Percentiles rank a stretch among this genome's conserved stretches.
These are phyloP conservation scores for Candida ipomoeae DNA, from an alignment of 805 yeast species.

Conservation along the genomic window DNA sequence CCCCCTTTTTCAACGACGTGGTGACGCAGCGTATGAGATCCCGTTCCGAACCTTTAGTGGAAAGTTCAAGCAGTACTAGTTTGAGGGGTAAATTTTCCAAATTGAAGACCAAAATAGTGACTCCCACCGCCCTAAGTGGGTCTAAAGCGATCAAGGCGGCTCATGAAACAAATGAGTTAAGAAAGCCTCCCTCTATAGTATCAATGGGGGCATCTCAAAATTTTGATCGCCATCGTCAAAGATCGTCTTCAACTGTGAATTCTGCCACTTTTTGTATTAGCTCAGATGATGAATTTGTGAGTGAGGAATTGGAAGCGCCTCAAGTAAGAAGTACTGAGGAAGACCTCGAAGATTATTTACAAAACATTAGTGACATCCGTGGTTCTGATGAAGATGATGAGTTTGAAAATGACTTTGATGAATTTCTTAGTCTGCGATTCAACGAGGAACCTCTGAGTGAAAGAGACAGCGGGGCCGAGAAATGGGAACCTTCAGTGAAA, in stretches of 20 bases:
- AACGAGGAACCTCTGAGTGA: neutral
- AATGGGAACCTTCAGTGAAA: constrained; percentile 50
- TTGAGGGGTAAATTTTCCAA: constrained; percentile 7
- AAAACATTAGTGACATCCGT: constrained; percentile 25
- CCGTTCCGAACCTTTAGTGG: constrained; percentile 11
- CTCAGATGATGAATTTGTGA: constrained; percentile 1
- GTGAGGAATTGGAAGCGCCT: neutral
- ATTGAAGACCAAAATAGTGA: constrained; percentile 6
- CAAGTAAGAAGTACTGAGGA: constrained; percentile 17
- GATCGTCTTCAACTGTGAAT: neutral
- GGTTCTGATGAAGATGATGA: constrained; percentile 30
- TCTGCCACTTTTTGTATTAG: neutral
- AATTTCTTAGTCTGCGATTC: neutral
- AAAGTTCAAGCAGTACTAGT: constrained; percentile 6
- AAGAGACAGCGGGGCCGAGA: constrained; percentile 11
- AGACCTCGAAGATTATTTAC: constrained; percentile 28
- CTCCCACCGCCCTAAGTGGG: neutral
- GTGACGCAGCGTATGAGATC: constrained; percentile 10
- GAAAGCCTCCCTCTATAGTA: neutral
- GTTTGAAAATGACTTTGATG: constrained; percentile 7
- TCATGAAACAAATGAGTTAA: neutral
- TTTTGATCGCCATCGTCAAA: neutral
- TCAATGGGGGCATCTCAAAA: neutral
- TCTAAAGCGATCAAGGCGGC: neutral
- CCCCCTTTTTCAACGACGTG: constrained; percentile 6